phyloP scores from a whole-genome alignment of 495 filamentous ascomycete genomes.

The Lichina pygmaea region DNA sequence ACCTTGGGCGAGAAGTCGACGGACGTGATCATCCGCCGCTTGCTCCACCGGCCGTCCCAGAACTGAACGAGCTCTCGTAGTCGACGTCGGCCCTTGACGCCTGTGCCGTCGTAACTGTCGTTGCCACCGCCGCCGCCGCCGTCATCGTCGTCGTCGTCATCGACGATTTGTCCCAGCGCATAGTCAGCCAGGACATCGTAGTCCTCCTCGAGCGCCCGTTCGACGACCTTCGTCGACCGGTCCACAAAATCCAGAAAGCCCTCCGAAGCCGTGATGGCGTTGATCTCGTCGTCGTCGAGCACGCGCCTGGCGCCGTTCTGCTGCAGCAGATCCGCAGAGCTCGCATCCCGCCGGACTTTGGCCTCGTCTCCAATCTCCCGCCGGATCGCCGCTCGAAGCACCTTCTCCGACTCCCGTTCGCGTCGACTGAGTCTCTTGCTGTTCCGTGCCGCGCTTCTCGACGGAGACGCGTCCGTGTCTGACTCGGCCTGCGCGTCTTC shows the following conservation, averaged over 20 bases:
- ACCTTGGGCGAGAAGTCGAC: constrained; percentile 83
- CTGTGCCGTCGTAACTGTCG: constrained; percentile 22
- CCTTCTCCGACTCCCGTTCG: constrained; percentile 59
- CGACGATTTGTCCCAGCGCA: constrained; percentile 39
- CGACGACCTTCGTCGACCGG: constrained; percentile 84
- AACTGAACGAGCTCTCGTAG: constrained; percentile 80
- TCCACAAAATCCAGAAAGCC: constrained; percentile 94
- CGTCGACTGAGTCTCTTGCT: constrained; percentile 48
- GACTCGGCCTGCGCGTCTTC: constrained; percentile 33
- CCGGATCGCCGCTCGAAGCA: constrained; percentile 59
- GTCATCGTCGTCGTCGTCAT: constrained; percentile 61
- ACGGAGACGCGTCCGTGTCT: constrained; percentile 29
- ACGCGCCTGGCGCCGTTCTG: constrained; percentile 45
- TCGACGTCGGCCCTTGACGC: constrained; percentile 48
- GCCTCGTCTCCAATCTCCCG: constrained; percentile 84
- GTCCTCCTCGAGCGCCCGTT: constrained; percentile 74
- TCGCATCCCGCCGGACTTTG: constrained; percentile 31
- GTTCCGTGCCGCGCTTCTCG: constrained; percentile 17
- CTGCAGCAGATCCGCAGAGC: constrained; percentile 16
- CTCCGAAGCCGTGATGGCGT: constrained; percentile 69
- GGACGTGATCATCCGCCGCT: constrained; percentile 85
- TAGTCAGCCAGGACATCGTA: constrained; percentile 95
- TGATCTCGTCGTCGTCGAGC: constrained; percentile 64
- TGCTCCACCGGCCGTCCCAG: constrained; percentile 86
- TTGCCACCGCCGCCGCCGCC: too few species aligned